Base-by-base conservation (phyloP, 2,329 filamentous ascomycete genomes). In the Colletotrichum sp. region DNA sequence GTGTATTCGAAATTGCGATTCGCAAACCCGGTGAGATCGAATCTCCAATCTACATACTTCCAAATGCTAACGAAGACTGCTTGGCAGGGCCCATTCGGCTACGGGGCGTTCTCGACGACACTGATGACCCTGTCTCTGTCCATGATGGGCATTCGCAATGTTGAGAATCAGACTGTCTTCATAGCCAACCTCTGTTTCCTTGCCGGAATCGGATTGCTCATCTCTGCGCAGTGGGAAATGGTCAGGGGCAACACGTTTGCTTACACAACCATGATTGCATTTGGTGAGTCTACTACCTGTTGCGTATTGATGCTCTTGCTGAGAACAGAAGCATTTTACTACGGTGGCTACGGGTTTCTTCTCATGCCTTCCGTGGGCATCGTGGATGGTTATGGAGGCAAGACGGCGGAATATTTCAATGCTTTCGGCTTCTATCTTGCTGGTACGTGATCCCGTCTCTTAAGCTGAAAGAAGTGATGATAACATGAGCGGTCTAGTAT, bases 401-500 rank as follows among this genome's bases (percentile, higher is more conserved):
- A 59, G 24, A 59, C 55, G 55, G n/a, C 24, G 8, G 55, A 59
- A 13, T 59, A 59, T 4, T 18, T 21, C 2, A 59, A 59, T 7
- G 55, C 55, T 2, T 59, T 59, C 4, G 55, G 24, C 0, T 28
- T 59, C 55, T 59, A 59, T 10, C 55, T 59, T 8, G 21, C 26
- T 28, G 55, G 55, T 59, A 18, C 1, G 8, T 1, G 2, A 16
- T 16, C 1, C 4, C 8, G 0, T 59, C 15, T 49, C 6, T 49
- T 4, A 21, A 49, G n/a, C 18, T 49, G 44, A 13, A 49, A 0
- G 1, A 13, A 49, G 3, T 21, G 10, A 28, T 28, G 8, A 18
- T 59, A 10, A 59, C 55, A 18, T 59, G 8, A 6, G n/a, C 0
- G 1, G 0, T 1, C 44, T 0, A 59, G 55, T 3, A 0, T 59